These are phyloP conservation scores for Cytospora mali DNA, from an alignment of 2,329 filamentous ascomycete genomes.

Conservation along the genomic window DNA sequence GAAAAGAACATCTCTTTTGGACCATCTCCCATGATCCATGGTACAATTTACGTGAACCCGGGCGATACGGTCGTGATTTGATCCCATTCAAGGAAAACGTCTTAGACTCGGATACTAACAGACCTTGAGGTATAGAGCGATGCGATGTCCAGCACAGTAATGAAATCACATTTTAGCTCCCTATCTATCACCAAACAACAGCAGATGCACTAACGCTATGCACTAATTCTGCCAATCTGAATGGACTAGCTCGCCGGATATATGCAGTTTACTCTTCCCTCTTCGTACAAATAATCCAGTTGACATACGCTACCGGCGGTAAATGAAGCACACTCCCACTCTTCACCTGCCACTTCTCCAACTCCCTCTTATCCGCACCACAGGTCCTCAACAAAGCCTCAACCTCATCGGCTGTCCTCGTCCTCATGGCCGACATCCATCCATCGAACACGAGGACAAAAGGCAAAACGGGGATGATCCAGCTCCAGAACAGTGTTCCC, in stretches of 20 bases:
- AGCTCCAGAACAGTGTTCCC: slow-evolving; percentile 65
- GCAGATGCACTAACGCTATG: not conserved
- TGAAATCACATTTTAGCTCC: no score
- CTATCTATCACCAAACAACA: not conserved
- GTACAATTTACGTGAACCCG: no score
- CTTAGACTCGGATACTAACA: no score
- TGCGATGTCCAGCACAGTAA: no score
- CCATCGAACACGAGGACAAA: slow-evolving; percentile 72
- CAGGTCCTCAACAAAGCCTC: slow-evolving; percentile 59
- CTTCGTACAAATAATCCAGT: slow-evolving; percentile 55
- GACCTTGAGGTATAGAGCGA: no score
- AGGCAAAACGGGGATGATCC: slow-evolving; percentile 66
- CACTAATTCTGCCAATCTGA: not conserved
- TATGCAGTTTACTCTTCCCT: slow-evolving; percentile 23
- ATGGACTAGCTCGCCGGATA: no score
- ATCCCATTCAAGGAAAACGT: no score
- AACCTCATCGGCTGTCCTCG: slow-evolving; percentile 68
- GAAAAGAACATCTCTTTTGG: no score
- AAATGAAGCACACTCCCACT: slow-evolving; percentile 52
- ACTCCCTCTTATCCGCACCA: slow-evolving; percentile 42
- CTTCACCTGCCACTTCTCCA: slow-evolving; percentile 50
- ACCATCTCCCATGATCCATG: no score
- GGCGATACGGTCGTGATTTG: no score
- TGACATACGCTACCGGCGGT: slow-evolving; percentile 54
- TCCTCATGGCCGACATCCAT: slow-evolving; percentile 66